Evolutionary conservation across 371 early-diverging fungal genomes (phyloP).

Genomic region (Mortierella sp.): DNA sequence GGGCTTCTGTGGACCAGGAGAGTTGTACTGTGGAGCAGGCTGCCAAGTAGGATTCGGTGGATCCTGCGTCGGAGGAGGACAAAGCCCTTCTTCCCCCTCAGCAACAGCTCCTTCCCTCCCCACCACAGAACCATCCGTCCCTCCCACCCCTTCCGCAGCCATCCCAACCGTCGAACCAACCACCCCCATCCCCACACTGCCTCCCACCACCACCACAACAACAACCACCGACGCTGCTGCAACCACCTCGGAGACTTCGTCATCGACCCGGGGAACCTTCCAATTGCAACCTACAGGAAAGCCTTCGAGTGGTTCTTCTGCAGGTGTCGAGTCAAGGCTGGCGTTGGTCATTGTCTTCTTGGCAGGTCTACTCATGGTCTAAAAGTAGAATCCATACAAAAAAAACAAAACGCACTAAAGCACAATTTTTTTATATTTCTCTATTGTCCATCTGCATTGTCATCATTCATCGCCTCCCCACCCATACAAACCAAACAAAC

Average conservation of each 20-base stretch:
- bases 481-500: background rate
- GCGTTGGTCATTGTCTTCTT: slow-evolving; percentile 42
- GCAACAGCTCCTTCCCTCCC: background rate
- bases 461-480: background rate
- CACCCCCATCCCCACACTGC: background rate
- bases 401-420: background rate
- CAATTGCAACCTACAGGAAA: slow-evolving; percentile 53
- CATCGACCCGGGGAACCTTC: slow-evolving; percentile 21
- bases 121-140: background rate
- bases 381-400: background rate
- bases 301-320: slow-evolving; percentile 29
- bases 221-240: background rate
- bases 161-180: background rate
- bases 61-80: slow-evolving; percentile 13
- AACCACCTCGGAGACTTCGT: background rate
- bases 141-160: background rate
- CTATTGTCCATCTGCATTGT: background rate
- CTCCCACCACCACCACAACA: background rate
- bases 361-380: slow-evolving; percentile 34
- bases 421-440: too few species aligned
- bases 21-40: slow-evolving; percentile 33
- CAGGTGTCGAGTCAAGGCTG: slow-evolving; percentile 32
- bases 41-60: slow-evolving; percentile 37
- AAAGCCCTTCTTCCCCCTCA: background rate
- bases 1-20: slow-evolving; percentile 36